These are phyloP conservation scores for Spencermartinsiella europaea DNA, from an alignment of 805 yeast genomes.

Conservation along the genomic window DNA sequence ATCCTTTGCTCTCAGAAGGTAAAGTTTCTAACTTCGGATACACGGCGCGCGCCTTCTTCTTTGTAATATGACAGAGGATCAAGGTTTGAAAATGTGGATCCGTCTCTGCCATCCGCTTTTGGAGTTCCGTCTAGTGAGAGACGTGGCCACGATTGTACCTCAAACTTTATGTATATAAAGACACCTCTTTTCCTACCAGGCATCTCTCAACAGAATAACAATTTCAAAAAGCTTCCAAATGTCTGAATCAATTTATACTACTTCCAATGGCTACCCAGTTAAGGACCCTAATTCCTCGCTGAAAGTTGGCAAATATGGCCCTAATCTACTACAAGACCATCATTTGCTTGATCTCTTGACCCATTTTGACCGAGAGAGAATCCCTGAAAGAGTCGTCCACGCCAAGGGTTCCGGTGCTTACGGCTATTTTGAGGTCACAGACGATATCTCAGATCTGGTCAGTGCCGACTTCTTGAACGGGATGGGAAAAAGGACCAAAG, in stretches of 20 bases:
- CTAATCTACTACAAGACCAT: slow-evolving; percentile 75
- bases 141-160: no score
- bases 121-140: no score
- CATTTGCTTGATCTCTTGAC: slow-evolving; percentile 75
- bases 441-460: slow-evolving; percentile 71
- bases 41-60: no score
- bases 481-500: slow-evolving; percentile 67
- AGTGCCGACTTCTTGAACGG: slow-evolving; percentile 61
- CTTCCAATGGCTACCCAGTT: slow-evolving; percentile 51
- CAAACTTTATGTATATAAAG: no score
- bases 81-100: no score
- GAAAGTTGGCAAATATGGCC: slow-evolving; percentile 57
- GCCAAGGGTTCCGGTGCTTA: slow-evolving; percentile 93
- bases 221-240: no score
- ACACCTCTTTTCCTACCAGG: no score
- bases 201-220: no score
- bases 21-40: no score
- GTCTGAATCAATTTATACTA: slow-evolving; percentile 34
- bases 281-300: slow-evolving; percentile 51
- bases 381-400: slow-evolving; percentile 90
- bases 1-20: no score
- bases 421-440: slow-evolving; percentile 82
- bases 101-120: no score
- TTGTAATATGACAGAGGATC: no score
- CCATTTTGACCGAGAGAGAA: slow-evolving; percentile 84